Conservation (phyloP, 2,329 filamentous ascomycete genomes). For the Epichloe gansuensis region DNA sequence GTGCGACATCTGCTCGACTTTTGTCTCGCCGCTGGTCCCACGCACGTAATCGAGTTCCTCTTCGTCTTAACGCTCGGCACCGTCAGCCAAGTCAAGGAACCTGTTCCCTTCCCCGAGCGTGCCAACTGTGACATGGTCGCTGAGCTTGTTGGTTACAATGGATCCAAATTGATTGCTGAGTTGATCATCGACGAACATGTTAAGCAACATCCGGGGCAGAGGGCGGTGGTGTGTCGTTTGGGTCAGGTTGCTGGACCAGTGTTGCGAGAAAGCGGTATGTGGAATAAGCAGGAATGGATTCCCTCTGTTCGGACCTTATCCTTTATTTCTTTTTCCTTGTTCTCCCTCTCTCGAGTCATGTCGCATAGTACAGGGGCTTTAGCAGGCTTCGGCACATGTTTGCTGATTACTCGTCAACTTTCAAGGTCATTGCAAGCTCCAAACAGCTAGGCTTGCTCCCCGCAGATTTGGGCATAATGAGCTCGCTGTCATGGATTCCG, state of each 20-base stretch:
- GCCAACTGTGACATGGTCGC: neutral
- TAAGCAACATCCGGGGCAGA: neutral
- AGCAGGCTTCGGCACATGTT: neutral
- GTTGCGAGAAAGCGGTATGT: neutral
- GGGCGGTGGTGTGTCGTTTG: neutral
- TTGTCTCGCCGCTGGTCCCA: neutral
- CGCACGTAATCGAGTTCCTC: neutral
- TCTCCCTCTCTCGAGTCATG: neutral
- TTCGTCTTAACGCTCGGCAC: constrained; percentile 1
- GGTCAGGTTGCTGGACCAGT: neutral
- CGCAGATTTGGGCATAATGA: neutral
- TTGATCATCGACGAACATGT: neutral
- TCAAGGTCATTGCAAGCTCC: neutral
- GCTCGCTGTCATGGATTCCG: neutral
- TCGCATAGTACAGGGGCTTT: neutral
- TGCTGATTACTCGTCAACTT: neutral
- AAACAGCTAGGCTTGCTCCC: neutral
- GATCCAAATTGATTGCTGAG: neutral
- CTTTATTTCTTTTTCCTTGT: neutral
- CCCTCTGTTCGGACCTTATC: neutral
- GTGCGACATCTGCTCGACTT: neutral
- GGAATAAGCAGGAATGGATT: neutral
- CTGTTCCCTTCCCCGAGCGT: neutral
- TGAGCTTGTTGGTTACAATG: neutral
- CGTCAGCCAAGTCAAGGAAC: neutral